A percentile compares a stretch with the other conserved stretches of the same genome.
phyloP scores from a whole-genome alignment of 176 grass and related monocot genomes.

The Oryza punctata region DNA sequence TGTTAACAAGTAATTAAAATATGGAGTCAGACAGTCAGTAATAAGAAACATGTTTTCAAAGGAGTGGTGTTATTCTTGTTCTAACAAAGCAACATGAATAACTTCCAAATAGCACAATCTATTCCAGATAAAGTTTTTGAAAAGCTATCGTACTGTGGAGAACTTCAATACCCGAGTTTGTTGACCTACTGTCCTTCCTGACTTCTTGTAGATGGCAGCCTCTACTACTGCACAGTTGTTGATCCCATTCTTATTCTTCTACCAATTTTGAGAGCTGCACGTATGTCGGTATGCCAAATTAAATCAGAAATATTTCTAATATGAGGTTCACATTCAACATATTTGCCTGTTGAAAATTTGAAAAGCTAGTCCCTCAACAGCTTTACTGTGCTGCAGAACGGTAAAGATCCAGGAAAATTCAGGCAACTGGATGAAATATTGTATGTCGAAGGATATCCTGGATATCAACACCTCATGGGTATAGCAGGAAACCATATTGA shows the following conservation, averaged over 20 bases:
- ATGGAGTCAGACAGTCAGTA: background rate
- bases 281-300: slow-evolving; percentile 63
- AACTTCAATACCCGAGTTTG: background rate
- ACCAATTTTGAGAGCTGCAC: slow-evolving; percentile 72
- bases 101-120: background rate
- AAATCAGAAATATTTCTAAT: slow-evolving; percentile 14
- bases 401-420: slow-evolving; percentile 75
- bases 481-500: slow-evolving; percentile 71
- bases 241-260: slow-evolving; percentile 86
- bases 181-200: slow-evolving; percentile 28
- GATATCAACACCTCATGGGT: slow-evolving; percentile 71
- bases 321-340: slow-evolving; percentile 15
- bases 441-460: slow-evolving; percentile 90
- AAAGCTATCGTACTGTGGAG: background rate
- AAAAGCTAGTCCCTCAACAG: slow-evolving; percentile 4
- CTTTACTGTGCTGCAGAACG: slow-evolving; percentile 53
- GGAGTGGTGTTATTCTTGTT: background rate
- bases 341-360: slow-evolving; percentile 16
- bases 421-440: slow-evolving; percentile 94
- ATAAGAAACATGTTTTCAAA: background rate
- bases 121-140: background rate
- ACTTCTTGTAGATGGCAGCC: slow-evolving; percentile 73
- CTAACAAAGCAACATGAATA: background rate
- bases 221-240: slow-evolving; percentile 79
- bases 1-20: background rate